phyloP scores from a whole-genome alignment of 352 stramenopile species.

The Phytophthora fragariae region DNA sequence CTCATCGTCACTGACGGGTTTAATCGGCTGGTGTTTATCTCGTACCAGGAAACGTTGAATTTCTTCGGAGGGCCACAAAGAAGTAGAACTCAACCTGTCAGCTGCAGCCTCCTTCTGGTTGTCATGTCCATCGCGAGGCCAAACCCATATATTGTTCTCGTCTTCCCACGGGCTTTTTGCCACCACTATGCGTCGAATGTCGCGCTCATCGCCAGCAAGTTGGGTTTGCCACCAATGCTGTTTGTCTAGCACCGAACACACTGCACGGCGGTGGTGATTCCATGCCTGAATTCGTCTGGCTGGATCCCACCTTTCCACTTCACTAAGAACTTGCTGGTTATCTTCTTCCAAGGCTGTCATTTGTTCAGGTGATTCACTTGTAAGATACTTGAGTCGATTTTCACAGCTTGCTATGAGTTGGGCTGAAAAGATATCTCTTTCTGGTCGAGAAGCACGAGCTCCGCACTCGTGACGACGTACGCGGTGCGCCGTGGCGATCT shows the following conservation, averaged over 20 bases:
- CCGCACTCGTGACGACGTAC: slow-evolving; percentile 28
- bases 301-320: slow-evolving; percentile 24
- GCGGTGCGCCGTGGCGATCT: slow-evolving; percentile 29
- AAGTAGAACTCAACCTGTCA: neutral
- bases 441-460: slow-evolving; percentile 14
- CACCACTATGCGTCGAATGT: slow-evolving; percentile 57
- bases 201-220: slow-evolving; percentile 48
- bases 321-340: slow-evolving; percentile 11
- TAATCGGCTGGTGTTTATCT: slow-evolving; percentile 2
- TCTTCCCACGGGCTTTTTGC: slow-evolving; percentile 54
- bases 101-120: slow-evolving; percentile 12
- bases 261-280: slow-evolving; percentile 43
- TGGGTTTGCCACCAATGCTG: slow-evolving; percentile 60
- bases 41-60: slow-evolving; percentile 50
- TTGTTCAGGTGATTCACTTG: slow-evolving; percentile 30
- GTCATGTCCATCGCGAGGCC: slow-evolving; percentile 34
- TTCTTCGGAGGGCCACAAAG: slow-evolving; percentile 34
- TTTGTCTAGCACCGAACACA: slow-evolving; percentile 47
- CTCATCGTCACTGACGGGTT: slow-evolving; percentile 37
- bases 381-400: slow-evolving; percentile 50
- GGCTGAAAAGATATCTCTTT: slow-evolving; percentile 30
- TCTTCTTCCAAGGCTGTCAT: slow-evolving; percentile 16
- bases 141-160: slow-evolving; percentile 58
- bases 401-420: slow-evolving; percentile 49
- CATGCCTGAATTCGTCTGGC: slow-evolving; percentile 44